Percentiles rank a stretch among this genome's conserved stretches.
Evolutionary conservation across 2,329 filamentous ascomycete genomes (phyloP).

Genomic region (Aspergillus hiratsukae): DNA sequence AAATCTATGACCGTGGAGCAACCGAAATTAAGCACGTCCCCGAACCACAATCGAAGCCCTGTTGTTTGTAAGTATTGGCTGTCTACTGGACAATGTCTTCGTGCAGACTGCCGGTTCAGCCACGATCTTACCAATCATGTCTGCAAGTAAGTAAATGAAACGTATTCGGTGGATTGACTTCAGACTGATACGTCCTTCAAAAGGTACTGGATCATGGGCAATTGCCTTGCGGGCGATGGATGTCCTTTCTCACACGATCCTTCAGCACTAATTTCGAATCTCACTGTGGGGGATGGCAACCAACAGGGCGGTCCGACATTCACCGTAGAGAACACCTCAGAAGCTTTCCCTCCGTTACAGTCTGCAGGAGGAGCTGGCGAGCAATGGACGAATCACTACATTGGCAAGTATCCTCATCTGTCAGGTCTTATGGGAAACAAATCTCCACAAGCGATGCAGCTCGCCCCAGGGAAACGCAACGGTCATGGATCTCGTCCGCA

Average conservation of each 20-base stretch:
- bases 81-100: conserved; percentile 88
- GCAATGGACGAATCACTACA: conserved; percentile 50
- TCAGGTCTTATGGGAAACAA: conserved; percentile 43
- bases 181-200: conserved; percentile 15
- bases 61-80: conserved; percentile 97
- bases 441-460: conserved; percentile 29
- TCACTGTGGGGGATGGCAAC: conserved; percentile 61
- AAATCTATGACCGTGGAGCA: conserved; percentile 79
- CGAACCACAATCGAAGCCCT: conserved; percentile 71
- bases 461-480: conserved; percentile 31
- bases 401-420: conserved; percentile 39
- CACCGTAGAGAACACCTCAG: conserved; percentile 72
- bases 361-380: conserved; percentile 57
- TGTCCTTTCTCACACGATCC: conserved; percentile 98
- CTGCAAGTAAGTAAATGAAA: conserved; percentile 74
- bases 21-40: conserved; percentile 69
- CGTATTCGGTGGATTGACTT: not conserved
- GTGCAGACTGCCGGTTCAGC: conserved; percentile 94
- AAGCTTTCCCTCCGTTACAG: conserved; percentile 75
- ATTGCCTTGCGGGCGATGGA: conserved; percentile 86
- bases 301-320: conserved; percentile 55
- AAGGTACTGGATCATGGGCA: conserved; percentile 94
- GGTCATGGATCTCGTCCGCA: conserved; percentile 60
- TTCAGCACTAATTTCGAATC: conserved; percentile 73
- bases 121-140: conserved; percentile 93